Base-by-base conservation (phyloP, 768 basidiomycete genomes). In the Filobasidium floriforme region DNA sequence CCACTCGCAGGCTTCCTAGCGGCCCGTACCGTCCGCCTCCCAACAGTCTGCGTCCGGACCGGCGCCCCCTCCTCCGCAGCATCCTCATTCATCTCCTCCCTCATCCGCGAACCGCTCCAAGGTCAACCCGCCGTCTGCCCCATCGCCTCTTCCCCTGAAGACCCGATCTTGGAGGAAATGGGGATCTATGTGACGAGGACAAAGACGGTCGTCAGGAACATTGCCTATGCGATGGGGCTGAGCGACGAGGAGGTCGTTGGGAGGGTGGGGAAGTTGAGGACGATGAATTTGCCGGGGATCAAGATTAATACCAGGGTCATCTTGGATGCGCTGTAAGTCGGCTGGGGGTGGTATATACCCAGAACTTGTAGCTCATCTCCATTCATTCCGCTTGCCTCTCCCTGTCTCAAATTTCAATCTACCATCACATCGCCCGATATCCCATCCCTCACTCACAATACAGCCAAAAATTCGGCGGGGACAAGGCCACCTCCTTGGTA, bases 281-380 rank as follows among this genome's bases (percentile, higher is more conserved):
- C 83, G 7, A 81, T 86, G 41, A 85, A 83, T 69, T 73, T 85
- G 1, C 86, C 86, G 1, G 86, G 86, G 0, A 84, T 86, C 74
- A 84, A 83, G 3, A 79, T 83, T 11, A 85, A 82, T 2, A 81
- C 85, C 0, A 80, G 82, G 41, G 82, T 85, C 54, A 84, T 84
- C 75, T 75, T 87, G 14, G 73, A 80, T 15, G 85, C 85, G 9
- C 77, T 87, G 75, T 77, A 64, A 71, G 76, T 74, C 10, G 6
- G 0, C 49, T 44, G 60, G 49, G 41, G 5, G 29, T 41, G 18
- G 0, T 37, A 11, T 46, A n/a, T 24, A 37, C 57, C 29, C 19
- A 19, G 7, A 26, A 73, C 29, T 49, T 41, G 19, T 1, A 37
- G 3, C 18, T 4, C 60, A 32, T 59, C 22, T 43, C 19, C 32